A percentile compares a stretch with the other conserved stretches of the same genome.
These are phyloP conservation scores for Chloromonas sp. DNA, from an alignment of 163 green algal species.

Conservation along the genomic window DNA sequence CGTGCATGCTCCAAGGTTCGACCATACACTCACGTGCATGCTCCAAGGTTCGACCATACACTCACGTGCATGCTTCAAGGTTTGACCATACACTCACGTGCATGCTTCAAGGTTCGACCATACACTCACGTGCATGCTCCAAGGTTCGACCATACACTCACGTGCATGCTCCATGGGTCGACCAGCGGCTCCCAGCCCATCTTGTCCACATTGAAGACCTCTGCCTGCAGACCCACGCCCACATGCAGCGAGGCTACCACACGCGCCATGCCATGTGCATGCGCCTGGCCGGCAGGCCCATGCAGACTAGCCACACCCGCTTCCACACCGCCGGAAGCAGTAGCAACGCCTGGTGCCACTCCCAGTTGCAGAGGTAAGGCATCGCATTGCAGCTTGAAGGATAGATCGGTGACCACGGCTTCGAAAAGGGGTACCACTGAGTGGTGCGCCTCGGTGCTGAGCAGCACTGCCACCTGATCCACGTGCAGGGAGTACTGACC, in stretches of 20 bases:
- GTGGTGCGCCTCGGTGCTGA: background rate
- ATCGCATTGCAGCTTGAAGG: background rate
- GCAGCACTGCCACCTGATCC: background rate
- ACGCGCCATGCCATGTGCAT: background rate
- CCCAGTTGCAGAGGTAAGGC: background rate
- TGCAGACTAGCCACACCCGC: background rate
- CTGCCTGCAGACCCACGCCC: background rate
- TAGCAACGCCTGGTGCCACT: background rate
- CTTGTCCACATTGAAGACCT: background rate
- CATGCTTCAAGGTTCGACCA: too few species aligned
- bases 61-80: too few species aligned
- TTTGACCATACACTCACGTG: too few species aligned
- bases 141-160: too few species aligned
- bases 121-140: too few species aligned
- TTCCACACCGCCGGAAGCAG: background rate
- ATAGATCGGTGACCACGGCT: background rate
- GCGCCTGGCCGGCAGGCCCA: background rate
- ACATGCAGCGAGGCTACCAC: background rate
- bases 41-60: too few species aligned
- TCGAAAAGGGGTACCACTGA: background rate
- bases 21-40: too few species aligned
- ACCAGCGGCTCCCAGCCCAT: constrained; percentile 3
- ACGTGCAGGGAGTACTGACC: background rate
- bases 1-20: too few species aligned
- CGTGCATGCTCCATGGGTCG: background rate